These are phyloP conservation scores for Brasenia schreberi DNA, from an alignment of 164 flowering plant species.

Conservation along the genomic window DNA sequence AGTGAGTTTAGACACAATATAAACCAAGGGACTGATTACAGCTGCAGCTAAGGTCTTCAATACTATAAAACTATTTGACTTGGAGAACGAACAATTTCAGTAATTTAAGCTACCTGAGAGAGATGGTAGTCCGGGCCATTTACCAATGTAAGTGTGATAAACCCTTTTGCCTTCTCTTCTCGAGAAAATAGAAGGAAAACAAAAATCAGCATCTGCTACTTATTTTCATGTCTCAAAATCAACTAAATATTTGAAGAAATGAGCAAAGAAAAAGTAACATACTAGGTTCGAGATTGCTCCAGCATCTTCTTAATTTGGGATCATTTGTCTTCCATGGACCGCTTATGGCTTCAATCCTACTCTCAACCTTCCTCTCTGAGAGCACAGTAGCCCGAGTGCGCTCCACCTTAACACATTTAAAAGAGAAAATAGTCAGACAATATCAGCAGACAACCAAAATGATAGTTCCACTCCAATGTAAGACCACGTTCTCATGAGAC, in stretches of 20 bases:
- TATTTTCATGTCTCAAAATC: not conserved
- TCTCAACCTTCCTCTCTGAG: not conserved
- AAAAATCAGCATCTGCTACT: not conserved
- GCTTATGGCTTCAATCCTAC: not conserved
- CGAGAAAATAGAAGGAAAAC: slow-evolving; percentile 5
- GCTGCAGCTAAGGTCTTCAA: no score
- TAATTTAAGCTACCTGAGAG: slow-evolving; percentile 51
- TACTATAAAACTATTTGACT: no score
- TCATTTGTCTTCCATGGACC: slow-evolving; percentile 55
- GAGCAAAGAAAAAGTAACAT: not conserved
- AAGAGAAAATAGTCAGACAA: not conserved
- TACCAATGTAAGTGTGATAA: slow-evolving; percentile 63
- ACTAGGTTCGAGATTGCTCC: slow-evolving; percentile 46
- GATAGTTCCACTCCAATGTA: no score
- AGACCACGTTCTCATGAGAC: no score
- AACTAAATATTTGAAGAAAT: slow-evolving; percentile 3
- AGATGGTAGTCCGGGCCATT: slow-evolving; percentile 93
- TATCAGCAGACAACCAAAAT: no score
- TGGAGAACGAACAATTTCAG: no score
- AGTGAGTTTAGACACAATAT: no score
- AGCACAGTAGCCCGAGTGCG: not conserved
- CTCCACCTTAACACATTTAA: not conserved
- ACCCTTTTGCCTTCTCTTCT: slow-evolving; percentile 35
- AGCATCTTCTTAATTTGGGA: slow-evolving; percentile 38
- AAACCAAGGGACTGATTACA: no score